phyloP scores from a whole-genome alignment of 2,329 filamentous ascomycete species.

The Fusarium sambucinum region DNA sequence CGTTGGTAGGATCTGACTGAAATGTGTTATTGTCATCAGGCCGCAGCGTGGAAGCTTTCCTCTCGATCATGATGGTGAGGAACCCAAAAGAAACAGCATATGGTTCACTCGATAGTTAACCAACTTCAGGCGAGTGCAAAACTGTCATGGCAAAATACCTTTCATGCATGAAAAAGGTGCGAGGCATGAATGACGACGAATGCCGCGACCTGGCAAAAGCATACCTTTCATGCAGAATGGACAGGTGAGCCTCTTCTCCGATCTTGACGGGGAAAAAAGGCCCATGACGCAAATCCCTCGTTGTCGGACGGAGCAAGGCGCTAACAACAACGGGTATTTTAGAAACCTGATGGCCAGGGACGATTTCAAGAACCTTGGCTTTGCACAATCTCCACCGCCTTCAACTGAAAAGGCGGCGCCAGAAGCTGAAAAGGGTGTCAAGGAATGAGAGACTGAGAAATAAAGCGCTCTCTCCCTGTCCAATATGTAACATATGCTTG shows the following conservation, averaged over 20 bases:
- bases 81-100: not conserved
- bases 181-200: slow-evolving; percentile 86
- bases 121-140: slow-evolving; percentile 84
- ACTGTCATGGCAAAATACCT: slow-evolving; percentile 87
- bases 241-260: slow-evolving; percentile 71
- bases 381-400: slow-evolving; percentile 57
- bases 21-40: slow-evolving; percentile 57
- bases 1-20: slow-evolving; percentile 23
- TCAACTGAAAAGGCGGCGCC: slow-evolving; percentile 44
- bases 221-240: slow-evolving; percentile 94
- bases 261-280: not conserved
- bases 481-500: not conserved
- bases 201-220: slow-evolving; percentile 88
- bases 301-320: slow-evolving; percentile 22
- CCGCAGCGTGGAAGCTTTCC: slow-evolving; percentile 94
- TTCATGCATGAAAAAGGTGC: slow-evolving; percentile 84
- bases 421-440: slow-evolving; percentile 53
- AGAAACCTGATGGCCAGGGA: slow-evolving; percentile 97
- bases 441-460: slow-evolving; percentile 43
- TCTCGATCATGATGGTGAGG: slow-evolving; percentile 83
- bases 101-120: slow-evolving; percentile 18
- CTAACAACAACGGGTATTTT: slow-evolving; percentile 29
- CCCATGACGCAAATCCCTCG: slow-evolving; percentile 35
- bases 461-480: not conserved
- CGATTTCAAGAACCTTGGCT: slow-evolving; percentile 93